A percentile compares a stretch with the other conserved stretches of the same genome.
Evolutionary conservation across 495 filamentous ascomycete species (phyloP).

Genomic region (Tuber aestivum): DNA sequence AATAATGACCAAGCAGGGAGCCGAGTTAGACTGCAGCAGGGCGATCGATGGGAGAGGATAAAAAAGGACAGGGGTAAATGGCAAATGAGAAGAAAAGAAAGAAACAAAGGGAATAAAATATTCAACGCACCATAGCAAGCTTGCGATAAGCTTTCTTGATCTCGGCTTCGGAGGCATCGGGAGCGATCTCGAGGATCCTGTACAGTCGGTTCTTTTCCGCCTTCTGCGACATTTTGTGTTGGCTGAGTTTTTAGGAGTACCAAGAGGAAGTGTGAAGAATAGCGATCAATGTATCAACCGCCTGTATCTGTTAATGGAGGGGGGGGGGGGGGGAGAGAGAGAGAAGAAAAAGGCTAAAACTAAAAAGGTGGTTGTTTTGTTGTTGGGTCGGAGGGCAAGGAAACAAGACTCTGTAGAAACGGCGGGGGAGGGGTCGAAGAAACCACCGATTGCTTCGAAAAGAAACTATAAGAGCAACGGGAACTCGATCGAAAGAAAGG

Average conservation of each 20-base stretch:
- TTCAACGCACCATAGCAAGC: conserved; percentile 53
- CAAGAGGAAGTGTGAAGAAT: conserved; percentile 13
- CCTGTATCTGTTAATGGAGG: conserved; percentile 16
- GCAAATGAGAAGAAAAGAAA: background rate
- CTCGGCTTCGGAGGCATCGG: conserved; percentile 65
- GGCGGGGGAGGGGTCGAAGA: conserved; percentile 4
- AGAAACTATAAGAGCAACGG: background rate
- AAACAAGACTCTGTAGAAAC: background rate
- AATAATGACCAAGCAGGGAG: background rate
- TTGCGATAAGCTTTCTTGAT: conserved; percentile 79
- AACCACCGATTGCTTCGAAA: background rate
- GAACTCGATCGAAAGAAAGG: background rate
- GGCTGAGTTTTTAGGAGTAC: background rate
- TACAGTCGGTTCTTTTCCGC: conserved; percentile 50
- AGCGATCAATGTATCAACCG: conserved; percentile 10
- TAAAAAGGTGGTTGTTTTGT: background rate
- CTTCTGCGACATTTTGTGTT: conserved; percentile 39
- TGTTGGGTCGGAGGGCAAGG: background rate
- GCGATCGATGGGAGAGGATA: background rate
- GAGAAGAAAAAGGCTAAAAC: conserved; percentile 25
- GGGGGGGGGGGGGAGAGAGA: conserved; percentile 16
- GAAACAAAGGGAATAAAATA: conserved; percentile 10
- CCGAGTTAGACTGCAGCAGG: background rate
- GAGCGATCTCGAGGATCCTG: conserved; percentile 61
- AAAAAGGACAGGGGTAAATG: background rate